These are phyloP conservation scores for Primulina eburnea DNA, from an alignment of 257 asterid genomes.

Conservation along the genomic window DNA sequence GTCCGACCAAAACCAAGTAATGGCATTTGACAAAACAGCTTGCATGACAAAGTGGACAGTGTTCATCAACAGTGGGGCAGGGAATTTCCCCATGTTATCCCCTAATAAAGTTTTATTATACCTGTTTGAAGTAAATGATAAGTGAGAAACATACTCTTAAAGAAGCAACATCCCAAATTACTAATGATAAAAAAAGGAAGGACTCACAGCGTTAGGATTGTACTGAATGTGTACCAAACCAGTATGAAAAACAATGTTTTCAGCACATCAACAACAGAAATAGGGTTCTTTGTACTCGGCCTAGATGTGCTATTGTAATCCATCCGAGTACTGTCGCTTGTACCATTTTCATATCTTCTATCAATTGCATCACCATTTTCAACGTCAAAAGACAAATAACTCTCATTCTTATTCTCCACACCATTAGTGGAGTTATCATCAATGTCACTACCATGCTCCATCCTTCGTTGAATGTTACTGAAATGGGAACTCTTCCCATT, in stretches of 20 bases:
- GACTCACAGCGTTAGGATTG: constrained; percentile 88
- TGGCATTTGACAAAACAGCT: constrained; percentile 79
- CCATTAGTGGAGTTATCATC: constrained; percentile 34
- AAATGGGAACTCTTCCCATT: constrained; percentile 27
- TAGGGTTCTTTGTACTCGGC: constrained; percentile 30
- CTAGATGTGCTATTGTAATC: constrained; percentile 22
- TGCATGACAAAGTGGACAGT: constrained; percentile 93
- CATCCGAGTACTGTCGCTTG: constrained; percentile 23
- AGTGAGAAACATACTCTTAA: constrained; percentile 7
- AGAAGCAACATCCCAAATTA: not conserved
- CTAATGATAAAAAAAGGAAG: constrained; percentile 11
- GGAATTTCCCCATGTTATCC: constrained; percentile 91
- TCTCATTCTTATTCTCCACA: constrained; percentile 32
- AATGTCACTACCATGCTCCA: constrained; percentile 46
- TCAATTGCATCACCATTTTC: constrained; percentile 37
- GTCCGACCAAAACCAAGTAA: constrained; percentile 91
- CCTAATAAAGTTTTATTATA: constrained; percentile 94
- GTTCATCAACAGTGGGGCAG: constrained; percentile 96
- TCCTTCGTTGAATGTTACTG: constrained; percentile 33
- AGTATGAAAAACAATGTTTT: constrained; percentile 19
- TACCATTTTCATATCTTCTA: constrained; percentile 25
- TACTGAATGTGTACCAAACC: constrained; percentile 96
- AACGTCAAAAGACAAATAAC: constrained; percentile 63
- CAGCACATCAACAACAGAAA: constrained; percentile 30
- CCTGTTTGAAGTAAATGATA: constrained; percentile 42